Conservation (phyloP, 2,329 filamentous ascomycete species). For the Clarireedia hainanense region DNA sequence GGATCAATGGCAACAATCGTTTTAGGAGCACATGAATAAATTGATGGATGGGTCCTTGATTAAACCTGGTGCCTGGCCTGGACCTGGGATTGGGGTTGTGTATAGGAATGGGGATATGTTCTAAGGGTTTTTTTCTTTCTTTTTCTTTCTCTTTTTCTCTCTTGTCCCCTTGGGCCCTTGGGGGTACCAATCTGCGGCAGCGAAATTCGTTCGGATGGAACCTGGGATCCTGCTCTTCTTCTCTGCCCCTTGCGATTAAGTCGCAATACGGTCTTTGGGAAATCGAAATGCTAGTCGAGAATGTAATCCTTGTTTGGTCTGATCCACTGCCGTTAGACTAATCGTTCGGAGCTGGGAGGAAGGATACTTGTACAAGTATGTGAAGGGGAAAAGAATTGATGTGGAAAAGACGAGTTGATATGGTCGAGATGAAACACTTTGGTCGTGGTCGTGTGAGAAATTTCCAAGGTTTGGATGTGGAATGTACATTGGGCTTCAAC, state of each 20-base stretch:
- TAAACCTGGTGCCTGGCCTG: too few species aligned
- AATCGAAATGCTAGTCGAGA: neutral
- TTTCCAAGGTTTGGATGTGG: neutral
- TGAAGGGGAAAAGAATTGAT: neutral
- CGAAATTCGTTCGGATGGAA: neutral
- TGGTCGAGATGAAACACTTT: neutral
- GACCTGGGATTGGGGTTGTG: too few species aligned
- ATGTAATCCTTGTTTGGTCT: neutral
- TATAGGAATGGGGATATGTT: too few species aligned
- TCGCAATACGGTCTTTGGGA: neutral
- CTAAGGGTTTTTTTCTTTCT: too few species aligned
- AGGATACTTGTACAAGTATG: too few species aligned
- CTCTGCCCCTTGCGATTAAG: neutral
- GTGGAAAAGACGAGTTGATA: too few species aligned
- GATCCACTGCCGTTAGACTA: constrained; percentile 1
- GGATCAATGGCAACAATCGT: neutral
- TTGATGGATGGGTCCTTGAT: neutral
- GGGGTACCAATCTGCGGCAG: neutral
- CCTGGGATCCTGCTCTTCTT: neutral
- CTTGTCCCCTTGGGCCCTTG: too few species aligned
- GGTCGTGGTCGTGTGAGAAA: neutral
- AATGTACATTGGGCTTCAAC: neutral
- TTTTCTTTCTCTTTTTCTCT: too few species aligned
- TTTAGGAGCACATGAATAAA: neutral
- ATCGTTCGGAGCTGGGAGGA: neutral